Conservation (phyloP, 768 basidiomycete species). For the Rossbeevera mucosa region DNA sequence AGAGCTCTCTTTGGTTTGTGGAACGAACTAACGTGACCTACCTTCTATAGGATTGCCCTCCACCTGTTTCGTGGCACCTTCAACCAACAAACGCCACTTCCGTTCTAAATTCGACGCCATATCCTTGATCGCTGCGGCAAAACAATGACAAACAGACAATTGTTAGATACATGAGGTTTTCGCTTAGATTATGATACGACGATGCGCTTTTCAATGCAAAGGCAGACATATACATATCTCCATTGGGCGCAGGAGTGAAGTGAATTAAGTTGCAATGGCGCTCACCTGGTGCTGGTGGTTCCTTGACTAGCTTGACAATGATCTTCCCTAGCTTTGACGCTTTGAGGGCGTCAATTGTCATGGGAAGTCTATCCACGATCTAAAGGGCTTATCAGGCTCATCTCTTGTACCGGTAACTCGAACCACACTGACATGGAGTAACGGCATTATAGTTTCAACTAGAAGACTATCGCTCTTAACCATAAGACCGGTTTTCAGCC, state of each 20-base stretch:
- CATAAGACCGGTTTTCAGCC: conserved; percentile 68
- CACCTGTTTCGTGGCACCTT: conserved; percentile 43
- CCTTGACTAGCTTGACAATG: conserved; percentile 70
- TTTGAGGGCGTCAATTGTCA: conserved; percentile 64
- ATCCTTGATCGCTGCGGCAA: conserved; percentile 78
- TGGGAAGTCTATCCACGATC: conserved; percentile 82
- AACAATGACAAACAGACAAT: conserved; percentile 39
- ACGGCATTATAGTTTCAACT: conserved; percentile 78
- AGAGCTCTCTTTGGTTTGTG: conserved; percentile 22
- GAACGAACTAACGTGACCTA: conserved; percentile 58
- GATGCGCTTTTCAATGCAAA: conserved; percentile 28
- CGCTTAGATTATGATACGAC: conserved; percentile 32
- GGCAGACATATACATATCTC: conserved; percentile 28
- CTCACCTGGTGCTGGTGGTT: conserved; percentile 79
- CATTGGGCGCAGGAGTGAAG: conserved; percentile 20
- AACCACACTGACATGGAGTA: conserved; percentile 68
- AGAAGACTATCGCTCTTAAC: conserved; percentile 51
- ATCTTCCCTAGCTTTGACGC: conserved; percentile 76
- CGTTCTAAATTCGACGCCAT: conserved; percentile 86
- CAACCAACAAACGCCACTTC: conserved; percentile 70
- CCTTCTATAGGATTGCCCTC: conserved; percentile 54
- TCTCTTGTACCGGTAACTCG: conserved; percentile 3
- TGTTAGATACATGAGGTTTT: conserved; percentile 64
- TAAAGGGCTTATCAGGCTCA: conserved; percentile 21
- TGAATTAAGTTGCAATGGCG: conserved; percentile 20